Conservation (phyloP, 2,329 filamentous ascomycete genomes). For the Colletotrichum navitas region DNA sequence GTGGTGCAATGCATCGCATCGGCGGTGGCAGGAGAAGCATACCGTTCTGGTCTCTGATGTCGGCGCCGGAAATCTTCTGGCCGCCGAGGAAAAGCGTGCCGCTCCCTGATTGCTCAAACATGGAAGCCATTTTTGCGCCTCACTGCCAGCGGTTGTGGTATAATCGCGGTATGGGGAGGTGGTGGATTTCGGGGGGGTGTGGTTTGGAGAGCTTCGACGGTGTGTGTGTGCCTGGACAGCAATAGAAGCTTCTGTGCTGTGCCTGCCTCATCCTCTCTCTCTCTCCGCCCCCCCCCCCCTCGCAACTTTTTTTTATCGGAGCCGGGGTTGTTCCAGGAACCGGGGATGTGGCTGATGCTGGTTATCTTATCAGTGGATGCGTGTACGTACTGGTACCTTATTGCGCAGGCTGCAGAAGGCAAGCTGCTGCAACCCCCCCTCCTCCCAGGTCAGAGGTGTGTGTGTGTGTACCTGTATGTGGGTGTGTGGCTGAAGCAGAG, state of each 20-base stretch:
- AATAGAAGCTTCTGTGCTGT: constrained; percentile 43
- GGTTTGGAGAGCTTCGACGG: constrained; percentile 34
- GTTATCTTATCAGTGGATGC: constrained; percentile 15
- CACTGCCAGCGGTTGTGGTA: constrained; percentile 31
- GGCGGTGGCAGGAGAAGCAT: constrained; percentile 47
- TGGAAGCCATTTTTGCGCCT: constrained; percentile 79
- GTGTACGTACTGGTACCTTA: too few relatives aligned
- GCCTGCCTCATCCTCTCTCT: constrained; percentile 35
- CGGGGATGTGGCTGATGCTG: constrained; percentile 39
- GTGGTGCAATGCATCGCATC: constrained; percentile 7
- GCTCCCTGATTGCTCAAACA: constrained; percentile 95
- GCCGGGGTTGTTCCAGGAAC: constrained; percentile 42
- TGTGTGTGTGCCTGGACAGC: constrained; percentile 40
- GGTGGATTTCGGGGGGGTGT: constrained; percentile 20
- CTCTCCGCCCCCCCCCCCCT: constrained; percentile 31
- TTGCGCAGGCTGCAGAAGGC: too few relatives aligned
- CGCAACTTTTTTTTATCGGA: constrained; percentile 45
- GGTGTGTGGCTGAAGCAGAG: neutral
- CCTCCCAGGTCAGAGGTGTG: neutral
- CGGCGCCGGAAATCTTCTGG: constrained; percentile 95
- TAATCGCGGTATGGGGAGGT: constrained; percentile 36
- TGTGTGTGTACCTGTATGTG: too few relatives aligned
- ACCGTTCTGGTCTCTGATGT: constrained; percentile 98
- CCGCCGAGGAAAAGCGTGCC: constrained; percentile 97
- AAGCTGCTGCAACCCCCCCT: too few relatives aligned